These are phyloP conservation scores for Decorospora gaudefroyi DNA, from an alignment of 2,329 filamentous ascomycete species.

Conservation along the genomic window DNA sequence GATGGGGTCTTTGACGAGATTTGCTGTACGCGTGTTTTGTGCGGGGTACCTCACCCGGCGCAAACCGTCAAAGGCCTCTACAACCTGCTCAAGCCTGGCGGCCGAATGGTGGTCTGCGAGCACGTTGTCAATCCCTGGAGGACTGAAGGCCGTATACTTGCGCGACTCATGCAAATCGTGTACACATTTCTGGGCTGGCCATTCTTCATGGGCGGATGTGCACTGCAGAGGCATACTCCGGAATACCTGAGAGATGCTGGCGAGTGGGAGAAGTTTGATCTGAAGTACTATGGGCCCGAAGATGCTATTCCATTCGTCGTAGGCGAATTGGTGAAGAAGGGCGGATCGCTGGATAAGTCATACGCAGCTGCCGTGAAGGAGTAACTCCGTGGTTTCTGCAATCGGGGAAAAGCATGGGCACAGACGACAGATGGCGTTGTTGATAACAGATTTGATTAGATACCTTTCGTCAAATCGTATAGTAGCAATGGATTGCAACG, in stretches of 20 bases:
- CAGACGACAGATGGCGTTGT: too few species aligned
- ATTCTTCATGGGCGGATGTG: conserved; percentile 58
- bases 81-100: conserved; percentile 58
- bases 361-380: conserved; percentile 30
- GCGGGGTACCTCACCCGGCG: conserved; percentile 57
- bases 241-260: conserved; percentile 51
- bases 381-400: too few species aligned
- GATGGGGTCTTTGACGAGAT: conserved; percentile 60
- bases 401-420: too few species aligned
- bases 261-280: conserved; percentile 56
- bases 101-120: conserved; percentile 59
- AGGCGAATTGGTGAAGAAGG: conserved; percentile 45
- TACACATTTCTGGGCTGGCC: conserved; percentile 56
- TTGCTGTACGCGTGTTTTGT: conserved; percentile 59
- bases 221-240: conserved; percentile 56
- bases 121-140: conserved; percentile 60
- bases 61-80: conserved; percentile 56
- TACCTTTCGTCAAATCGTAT: too few species aligned
- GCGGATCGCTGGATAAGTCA: conserved; percentile 19
- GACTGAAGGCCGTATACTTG: conserved; percentile 52
- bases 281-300: conserved; percentile 47
- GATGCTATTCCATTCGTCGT: conserved; percentile 44
- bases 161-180: conserved; percentile 53
- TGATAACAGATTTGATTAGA: too few species aligned
- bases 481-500: too few species aligned